Percentiles rank a stretch among this genome's conserved stretches.
These are phyloP conservation scores for Scalesia atractyloides DNA, from an alignment of 129 eudicot genomes.

Conservation along the genomic window DNA sequence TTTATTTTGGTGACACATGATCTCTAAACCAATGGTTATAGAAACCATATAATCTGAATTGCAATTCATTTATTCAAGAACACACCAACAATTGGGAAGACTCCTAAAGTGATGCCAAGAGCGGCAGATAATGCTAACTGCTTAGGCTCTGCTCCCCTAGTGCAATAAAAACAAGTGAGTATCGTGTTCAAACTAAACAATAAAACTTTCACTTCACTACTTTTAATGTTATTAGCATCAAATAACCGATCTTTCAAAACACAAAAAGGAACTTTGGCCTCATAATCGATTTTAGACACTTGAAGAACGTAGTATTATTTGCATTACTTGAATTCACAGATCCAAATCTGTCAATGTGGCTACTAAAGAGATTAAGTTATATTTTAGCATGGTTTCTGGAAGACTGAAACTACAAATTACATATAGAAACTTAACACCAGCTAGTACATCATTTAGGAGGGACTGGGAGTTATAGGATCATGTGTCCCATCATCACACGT, in stretches of 20 bases:
- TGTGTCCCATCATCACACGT: too few species aligned
- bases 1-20: not conserved
- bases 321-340: not conserved
- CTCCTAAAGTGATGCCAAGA: slow-evolving; percentile 78
- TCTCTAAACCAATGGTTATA: not conserved
- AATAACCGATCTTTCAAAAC: not conserved
- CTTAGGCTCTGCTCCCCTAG: slow-evolving; percentile 94
- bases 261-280: not conserved
- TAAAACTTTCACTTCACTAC: not conserved
- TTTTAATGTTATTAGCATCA: not conserved
- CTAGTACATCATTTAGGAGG: too few species aligned
- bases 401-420: not conserved
- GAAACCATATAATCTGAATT: not conserved
- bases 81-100: slow-evolving; percentile 92
- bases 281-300: not conserved
- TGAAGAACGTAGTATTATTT: not conserved
- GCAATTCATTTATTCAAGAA: slow-evolving; percentile 8
- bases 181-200: slow-evolving; percentile 8
- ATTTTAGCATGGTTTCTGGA: not conserved
- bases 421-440: not conserved
- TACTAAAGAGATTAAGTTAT: not conserved
- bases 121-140: slow-evolving; percentile 95
- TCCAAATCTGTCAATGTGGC: not conserved
- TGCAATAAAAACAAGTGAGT: not conserved
- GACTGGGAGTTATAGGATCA: too few species aligned